phyloP scores from a whole-genome alignment of 2,329 filamentous ascomycete genomes.

The Cadophora sp. region DNA sequence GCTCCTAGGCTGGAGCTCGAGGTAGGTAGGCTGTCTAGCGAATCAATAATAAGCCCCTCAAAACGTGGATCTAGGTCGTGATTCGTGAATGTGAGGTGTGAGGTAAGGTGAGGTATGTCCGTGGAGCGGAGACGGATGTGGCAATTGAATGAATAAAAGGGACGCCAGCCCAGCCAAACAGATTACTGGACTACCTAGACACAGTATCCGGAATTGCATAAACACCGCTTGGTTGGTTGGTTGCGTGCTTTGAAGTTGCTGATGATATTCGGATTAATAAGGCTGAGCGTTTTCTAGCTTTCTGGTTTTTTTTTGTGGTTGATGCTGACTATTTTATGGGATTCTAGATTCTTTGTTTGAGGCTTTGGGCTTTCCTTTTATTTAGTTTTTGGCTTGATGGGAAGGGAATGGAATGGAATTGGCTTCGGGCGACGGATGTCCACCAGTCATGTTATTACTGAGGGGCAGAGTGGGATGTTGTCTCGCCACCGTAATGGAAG shows the following conservation, averaged over 20 bases:
- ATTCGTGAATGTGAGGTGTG: not conserved
- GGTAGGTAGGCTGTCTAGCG: not conserved
- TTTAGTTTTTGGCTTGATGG: not conserved
- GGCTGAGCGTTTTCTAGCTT: conserved; percentile 1
- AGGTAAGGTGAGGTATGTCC: not conserved
- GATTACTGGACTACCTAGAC: not conserved
- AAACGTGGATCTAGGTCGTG: not conserved
- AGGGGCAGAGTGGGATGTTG: conserved; percentile 15
- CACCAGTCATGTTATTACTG: conserved; percentile 2
- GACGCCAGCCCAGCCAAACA: not conserved
- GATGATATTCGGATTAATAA: conserved; percentile 10
- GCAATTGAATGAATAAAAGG: not conserved
- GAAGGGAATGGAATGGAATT: not conserved
- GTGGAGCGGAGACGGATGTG: conserved; percentile 9
- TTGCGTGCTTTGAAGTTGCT: conserved; percentile 1
- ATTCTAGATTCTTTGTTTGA: not conserved
- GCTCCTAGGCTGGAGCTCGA: too few relatives aligned
- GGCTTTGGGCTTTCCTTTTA: not conserved
- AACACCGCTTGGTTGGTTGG: not conserved
- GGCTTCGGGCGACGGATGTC: conserved; percentile 1
- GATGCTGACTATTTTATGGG: not conserved
- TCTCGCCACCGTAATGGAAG: not conserved
- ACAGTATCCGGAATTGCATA: not conserved
- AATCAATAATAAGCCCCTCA: not conserved
- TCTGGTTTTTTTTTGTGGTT: too few relatives aligned